Percentiles rank a stretch among this genome's conserved stretches.
These are phyloP conservation scores for Candida oleophila DNA, from an alignment of 805 yeast genomes.

Conservation along the genomic window DNA sequence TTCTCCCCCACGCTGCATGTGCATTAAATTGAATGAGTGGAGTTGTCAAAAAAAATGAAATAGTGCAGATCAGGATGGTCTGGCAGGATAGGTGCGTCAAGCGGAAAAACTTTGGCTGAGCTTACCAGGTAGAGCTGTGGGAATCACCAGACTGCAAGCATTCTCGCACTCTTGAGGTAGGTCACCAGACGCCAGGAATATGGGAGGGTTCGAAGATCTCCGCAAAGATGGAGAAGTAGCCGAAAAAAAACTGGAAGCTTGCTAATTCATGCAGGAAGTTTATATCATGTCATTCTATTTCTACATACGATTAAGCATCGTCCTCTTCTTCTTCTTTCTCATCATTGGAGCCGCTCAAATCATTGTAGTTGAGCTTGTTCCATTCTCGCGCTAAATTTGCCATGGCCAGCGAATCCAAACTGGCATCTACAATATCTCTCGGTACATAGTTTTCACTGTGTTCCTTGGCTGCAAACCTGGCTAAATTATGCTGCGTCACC, in stretches of 20 bases:
- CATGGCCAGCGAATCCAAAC: constrained; percentile 65
- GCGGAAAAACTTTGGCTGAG: no score
- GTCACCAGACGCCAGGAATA: no score
- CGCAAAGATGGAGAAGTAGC: no score
- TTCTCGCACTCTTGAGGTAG: no score
- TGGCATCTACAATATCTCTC: constrained; percentile 82
- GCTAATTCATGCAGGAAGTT: background rate
- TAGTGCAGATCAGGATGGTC: no score
- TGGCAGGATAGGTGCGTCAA: background rate
- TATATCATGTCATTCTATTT: background rate
- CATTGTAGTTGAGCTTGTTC: constrained; percentile 3
- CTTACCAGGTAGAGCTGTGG: no score
- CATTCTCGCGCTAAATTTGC: constrained; percentile 58
- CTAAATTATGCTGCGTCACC: constrained; percentile 65
- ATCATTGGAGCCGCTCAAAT: background rate
- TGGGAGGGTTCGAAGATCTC: no score
- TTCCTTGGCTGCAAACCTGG: constrained; percentile 76
- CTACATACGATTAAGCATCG: background rate
- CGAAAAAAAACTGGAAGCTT: no score
- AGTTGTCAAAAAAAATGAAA: no score
- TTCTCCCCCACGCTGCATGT: background rate
- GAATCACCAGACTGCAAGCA: no score
- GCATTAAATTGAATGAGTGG: no score
- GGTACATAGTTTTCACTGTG: constrained; percentile 93
- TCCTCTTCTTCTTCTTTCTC: background rate